Conservation (phyloP, 2,329 filamentous ascomycete genomes). For the Annulohypoxylon truncatum region DNA sequence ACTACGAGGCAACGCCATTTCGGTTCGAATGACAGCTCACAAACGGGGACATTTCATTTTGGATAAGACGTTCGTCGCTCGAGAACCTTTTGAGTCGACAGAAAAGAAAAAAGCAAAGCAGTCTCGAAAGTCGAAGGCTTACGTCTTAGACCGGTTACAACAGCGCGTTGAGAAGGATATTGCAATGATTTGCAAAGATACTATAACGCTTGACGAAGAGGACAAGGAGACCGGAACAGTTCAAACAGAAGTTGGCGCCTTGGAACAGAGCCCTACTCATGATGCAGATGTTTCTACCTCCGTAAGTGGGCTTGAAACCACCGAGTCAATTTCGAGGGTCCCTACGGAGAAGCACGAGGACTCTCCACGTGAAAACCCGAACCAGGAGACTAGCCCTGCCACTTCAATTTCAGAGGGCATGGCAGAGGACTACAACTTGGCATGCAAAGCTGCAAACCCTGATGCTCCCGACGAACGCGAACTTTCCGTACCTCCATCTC, state of each 20-base stretch:
- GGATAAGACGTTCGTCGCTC: conserved; percentile 60
- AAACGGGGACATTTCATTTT: conserved; percentile 66
- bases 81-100: conserved; percentile 50
- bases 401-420: conserved; percentile 18
- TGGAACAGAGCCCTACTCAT: conserved; percentile 16
- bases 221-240: conserved; percentile 42
- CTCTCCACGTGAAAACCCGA: neutral
- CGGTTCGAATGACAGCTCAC: conserved; percentile 60
- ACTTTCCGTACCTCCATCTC: conserved; percentile 25
- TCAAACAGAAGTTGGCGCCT: conserved; percentile 3
- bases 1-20: conserved; percentile 59
- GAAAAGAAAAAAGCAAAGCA: conserved; percentile 49
- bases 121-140: conserved; percentile 53
- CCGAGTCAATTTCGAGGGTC: conserved; percentile 6
- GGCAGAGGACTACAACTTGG: conserved; percentile 10
- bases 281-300: conserved; percentile 16
- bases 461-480: conserved; percentile 4
- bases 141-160: conserved; percentile 57
- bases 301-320: conserved; percentile 15
- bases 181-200: conserved; percentile 63
- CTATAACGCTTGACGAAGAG: conserved; percentile 57
- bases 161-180: conserved; percentile 61
- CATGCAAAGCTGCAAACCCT: conserved; percentile 2
- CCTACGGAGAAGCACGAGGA: conserved; percentile 20
- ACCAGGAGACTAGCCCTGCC: conserved; percentile 6